A percentile compares a stretch with the other conserved stretches of the same genome.
Evolutionary conservation across 164 flowering plant species (phyloP).

Genomic region (Platanus orientalis): DNA sequence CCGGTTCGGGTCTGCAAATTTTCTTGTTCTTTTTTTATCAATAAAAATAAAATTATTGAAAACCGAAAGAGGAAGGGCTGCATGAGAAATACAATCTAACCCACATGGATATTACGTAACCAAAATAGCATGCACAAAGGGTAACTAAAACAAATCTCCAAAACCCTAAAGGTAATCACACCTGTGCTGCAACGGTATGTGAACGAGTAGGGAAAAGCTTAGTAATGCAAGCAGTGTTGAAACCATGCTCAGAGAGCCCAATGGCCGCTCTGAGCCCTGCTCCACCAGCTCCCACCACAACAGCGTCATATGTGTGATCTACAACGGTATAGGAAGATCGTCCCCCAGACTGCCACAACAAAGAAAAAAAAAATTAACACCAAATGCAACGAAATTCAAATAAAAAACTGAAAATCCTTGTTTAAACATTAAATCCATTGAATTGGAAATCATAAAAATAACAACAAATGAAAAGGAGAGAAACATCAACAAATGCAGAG

Average conservation of each 20-base stretch:
- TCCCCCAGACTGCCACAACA: constrained; percentile 34
- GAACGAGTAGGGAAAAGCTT: constrained; percentile 92
- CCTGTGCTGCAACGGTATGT: constrained; percentile 95
- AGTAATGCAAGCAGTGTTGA: constrained; percentile 91
- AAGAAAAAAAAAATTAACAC: not conserved
- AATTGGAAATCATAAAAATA: too few species aligned
- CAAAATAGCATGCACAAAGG: not conserved
- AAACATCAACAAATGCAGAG: not conserved
- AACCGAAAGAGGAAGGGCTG: too few species aligned
- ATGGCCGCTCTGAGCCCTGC: constrained; percentile 91
- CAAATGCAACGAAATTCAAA: not conserved
- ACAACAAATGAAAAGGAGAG: not conserved
- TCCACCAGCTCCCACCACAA: constrained; percentile 92
- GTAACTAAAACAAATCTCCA: not conserved
- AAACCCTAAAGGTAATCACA: constrained; percentile 14
- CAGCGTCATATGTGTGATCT: constrained; percentile 88
- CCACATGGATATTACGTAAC: not conserved
- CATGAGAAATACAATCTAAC: too few species aligned
- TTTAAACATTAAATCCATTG: too few species aligned
- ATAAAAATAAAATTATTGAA: too few species aligned
- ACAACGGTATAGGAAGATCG: constrained; percentile 60
- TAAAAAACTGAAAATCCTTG: not conserved
- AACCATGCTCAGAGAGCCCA: constrained; percentile 90
- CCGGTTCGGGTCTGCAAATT: too few species aligned
- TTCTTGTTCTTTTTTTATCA: too few species aligned